A percentile compares a stretch with the other conserved stretches of the same genome.
Evolutionary conservation across 768 basidiomycete species (phyloP).

Genomic region (Mycena capillaripes): DNA sequence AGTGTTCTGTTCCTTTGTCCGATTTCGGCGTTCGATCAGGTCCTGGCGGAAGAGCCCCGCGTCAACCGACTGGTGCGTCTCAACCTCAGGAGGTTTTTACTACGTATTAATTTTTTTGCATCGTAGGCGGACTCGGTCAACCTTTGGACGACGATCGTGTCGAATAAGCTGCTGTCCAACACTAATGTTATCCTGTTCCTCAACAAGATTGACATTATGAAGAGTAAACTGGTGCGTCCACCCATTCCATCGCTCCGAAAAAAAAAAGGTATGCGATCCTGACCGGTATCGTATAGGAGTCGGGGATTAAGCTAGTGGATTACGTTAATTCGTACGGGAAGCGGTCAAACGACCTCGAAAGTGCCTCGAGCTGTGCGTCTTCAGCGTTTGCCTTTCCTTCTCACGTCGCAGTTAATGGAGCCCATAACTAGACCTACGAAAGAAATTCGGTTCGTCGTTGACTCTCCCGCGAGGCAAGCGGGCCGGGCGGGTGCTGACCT

Average conservation of each 20-base stretch:
- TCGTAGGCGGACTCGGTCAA: constrained; percentile 87
- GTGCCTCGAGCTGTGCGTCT: constrained; percentile 73
- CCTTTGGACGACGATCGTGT: constrained; percentile 81
- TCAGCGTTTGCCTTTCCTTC: constrained; percentile 21
- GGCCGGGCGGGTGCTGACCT: background rate
- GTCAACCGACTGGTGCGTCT: constrained; percentile 71
- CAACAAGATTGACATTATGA: constrained; percentile 86
- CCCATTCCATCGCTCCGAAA: background rate
- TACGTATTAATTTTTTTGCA: too few species aligned
- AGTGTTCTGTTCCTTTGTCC: constrained; percentile 82
- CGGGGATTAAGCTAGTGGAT: constrained; percentile 74
- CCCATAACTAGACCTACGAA: constrained; percentile 51
- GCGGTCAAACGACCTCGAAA: constrained; percentile 78
- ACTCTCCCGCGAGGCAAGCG: background rate
- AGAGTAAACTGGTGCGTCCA: constrained; percentile 63
- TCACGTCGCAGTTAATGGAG: constrained; percentile 10
- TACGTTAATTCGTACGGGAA: constrained; percentile 82
- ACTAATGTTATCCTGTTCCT: constrained; percentile 86
- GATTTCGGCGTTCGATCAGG: constrained; percentile 80
- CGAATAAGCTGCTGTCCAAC: constrained; percentile 76
- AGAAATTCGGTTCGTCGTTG: constrained; percentile 59
- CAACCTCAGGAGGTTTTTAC: too few species aligned
- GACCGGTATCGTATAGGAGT: constrained; percentile 40
- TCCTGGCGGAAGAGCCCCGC: constrained; percentile 72
- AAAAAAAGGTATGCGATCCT: background rate